Conservation (phyloP, 139 green algal species). For the Chlamydomonas sphaeroides region DNA sequence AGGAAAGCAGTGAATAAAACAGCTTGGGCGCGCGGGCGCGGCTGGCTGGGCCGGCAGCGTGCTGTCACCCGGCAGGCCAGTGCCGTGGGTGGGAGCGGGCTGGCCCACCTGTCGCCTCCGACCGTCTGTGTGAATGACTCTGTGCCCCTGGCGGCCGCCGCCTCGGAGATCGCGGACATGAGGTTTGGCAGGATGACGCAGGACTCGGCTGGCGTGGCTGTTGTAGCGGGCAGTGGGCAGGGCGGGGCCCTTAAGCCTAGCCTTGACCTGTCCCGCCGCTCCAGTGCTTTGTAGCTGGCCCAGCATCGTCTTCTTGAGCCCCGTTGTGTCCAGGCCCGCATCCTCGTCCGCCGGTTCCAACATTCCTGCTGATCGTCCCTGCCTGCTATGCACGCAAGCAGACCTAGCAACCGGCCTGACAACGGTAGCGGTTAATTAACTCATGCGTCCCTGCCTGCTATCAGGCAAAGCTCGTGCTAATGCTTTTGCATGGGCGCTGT, state of each 20-base stretch:
- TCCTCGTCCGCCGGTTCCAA: neutral
- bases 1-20: too few relatives aligned
- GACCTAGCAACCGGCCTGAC: too few relatives aligned
- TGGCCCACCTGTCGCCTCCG: constrained; percentile 40
- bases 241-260: constrained; percentile 46
- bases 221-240: constrained; percentile 66
- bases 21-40: too few relatives aligned
- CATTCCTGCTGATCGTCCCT: too few relatives aligned
- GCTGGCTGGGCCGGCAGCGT: too few relatives aligned
- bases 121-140: constrained; percentile 43
- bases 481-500: too few relatives aligned
- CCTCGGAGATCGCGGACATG: constrained; percentile 38
- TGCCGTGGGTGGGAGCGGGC: neutral
- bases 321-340: constrained; percentile 22
- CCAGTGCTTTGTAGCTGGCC: constrained; percentile 52
- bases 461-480: too few relatives aligned
- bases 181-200: constrained; percentile 45
- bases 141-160: constrained; percentile 10
- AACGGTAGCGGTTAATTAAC: too few relatives aligned
- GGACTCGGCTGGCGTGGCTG: too few relatives aligned
- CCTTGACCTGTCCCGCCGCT: constrained; percentile 60
- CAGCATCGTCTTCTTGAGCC: constrained; percentile 58
- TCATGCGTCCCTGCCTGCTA: too few relatives aligned
- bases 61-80: too few relatives aligned
- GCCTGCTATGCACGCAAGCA: too few relatives aligned